Base-by-base conservation (phyloP, 768 basidiomycete species). In the Trametes cinnabarina region DNA sequence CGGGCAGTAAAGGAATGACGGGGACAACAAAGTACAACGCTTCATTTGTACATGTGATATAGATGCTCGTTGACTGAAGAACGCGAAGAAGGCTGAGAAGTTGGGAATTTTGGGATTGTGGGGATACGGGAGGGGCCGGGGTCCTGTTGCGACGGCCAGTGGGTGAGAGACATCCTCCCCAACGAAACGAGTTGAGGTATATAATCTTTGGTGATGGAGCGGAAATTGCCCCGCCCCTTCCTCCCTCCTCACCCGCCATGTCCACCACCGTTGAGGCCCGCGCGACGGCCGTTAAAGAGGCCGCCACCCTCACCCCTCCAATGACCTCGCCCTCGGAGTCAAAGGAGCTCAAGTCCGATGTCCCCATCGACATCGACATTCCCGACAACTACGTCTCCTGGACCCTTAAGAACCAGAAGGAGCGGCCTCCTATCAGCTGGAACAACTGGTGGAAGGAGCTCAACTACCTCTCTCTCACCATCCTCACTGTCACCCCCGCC, bases 381-480 rank as follows among this genome's bases (percentile, higher is more conserved):
- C 79, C 81, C 32, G 82, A 83, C 74, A 83, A 83, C 75, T 84
- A 83, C 63, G 82, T 84, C 66, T 70, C 76, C 47, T 72, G 77
- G 69, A 81, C 80, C n/a, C 71, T 83, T 64, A 74, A 74, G 58
- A 78, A 73, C 56, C 75, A 77, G 58, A 81, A 79, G 69, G 70
- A 75, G 32, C 74, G 79, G 6, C 81, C 81, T 0, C 82, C 82
- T 5, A 66, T 83, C 57, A 76, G 75, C 7, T 73, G 69, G 71
- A 60, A 66, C 55, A 84, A 78, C 66, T 67, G 76, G 61, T 70
- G 71, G 65, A 74, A 74, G 22, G 87, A 92, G 67, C 73, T 93
- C 63, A 85, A 89, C 72, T 95, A 86, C 83, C 79, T 94, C 65
- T 87, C 82, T 65, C 80, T 89, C 67, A 68, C 75, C 62, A 85